These are phyloP conservation scores for Hericium alpestre DNA, from an alignment of 768 basidiomycete genomes.

Conservation along the genomic window DNA sequence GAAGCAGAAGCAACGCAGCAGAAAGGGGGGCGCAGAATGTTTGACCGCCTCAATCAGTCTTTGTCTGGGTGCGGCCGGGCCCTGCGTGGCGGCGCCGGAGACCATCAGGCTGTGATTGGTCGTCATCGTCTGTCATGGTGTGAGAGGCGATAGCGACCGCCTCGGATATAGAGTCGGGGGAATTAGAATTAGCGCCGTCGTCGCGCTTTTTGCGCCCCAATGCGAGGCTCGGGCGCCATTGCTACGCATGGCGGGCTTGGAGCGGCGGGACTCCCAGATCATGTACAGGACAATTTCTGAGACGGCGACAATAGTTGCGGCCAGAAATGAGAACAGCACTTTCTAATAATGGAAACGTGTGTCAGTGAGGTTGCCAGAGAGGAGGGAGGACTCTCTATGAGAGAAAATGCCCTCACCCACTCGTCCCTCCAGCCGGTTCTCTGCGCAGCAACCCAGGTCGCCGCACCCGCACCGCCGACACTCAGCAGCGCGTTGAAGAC, in stretches of 20 bases:
- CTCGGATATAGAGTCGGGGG: too few relatives aligned
- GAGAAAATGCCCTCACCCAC: conserved; percentile 41
- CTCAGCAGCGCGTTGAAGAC: conserved; percentile 66
- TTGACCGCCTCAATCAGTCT: too few relatives aligned
- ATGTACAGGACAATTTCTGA: conserved; percentile 63
- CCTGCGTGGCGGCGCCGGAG: too few relatives aligned
- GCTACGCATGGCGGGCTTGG: neutral
- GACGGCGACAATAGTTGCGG: conserved; percentile 55
- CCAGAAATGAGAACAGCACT: conserved; percentile 50
- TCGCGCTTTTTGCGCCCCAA: too few relatives aligned
- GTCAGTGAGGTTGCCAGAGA: neutral
- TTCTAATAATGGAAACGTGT: conserved; percentile 18
- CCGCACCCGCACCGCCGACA: conserved; percentile 52
- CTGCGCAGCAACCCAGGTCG: conserved; percentile 65
- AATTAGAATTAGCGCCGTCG: too few relatives aligned
- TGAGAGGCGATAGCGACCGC: too few relatives aligned
- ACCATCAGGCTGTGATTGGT: too few relatives aligned
- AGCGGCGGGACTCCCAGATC: conserved; percentile 52
- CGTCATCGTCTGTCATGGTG: too few relatives aligned
- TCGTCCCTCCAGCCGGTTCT: conserved; percentile 56
- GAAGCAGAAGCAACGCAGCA: too few relatives aligned
- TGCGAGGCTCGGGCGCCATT: too few relatives aligned
- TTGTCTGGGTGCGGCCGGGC: too few relatives aligned
- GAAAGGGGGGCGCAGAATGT: too few relatives aligned
- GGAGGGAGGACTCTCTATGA: neutral